Base-by-base conservation (phyloP, 805 yeast species). In the Kazachstania martiniae region DNA sequence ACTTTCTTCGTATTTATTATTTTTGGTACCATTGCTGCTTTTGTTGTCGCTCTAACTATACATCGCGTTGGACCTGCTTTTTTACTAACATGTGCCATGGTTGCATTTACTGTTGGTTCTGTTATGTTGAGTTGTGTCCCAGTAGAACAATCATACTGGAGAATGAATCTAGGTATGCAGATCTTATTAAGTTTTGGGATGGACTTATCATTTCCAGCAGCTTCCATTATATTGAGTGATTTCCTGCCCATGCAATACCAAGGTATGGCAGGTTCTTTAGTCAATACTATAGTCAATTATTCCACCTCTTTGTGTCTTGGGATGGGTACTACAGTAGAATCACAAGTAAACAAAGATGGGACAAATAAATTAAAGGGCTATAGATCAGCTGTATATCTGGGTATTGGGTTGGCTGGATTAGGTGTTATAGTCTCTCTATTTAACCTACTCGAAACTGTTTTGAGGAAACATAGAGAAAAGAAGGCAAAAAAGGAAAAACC, bases 171-270 rank as follows among this genome's bases (percentile, higher is more conserved):
- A 45, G 74, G 77, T 4, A 66, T 69, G 27, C 61, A 68, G 61
- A 44, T 74, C 12, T 54, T 79, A 7, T 57, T 72, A 4, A 67
- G 75, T 7, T 77, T 74, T 64, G 93, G 85, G 3, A 79, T 81
- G 87, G 89, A 81, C 49, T 59, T 76, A 49, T 72, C 81, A 23
- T 80, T 79, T 52, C 89, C 89, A 0, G 76, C 87, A 1, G 74
- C 81, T 0, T 71, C 85, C 0, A 62, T 80, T 28, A 65, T 77
- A 9, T 51, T 80, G 25, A 68, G 78, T 6, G 75, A 74, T 37
- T 58, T 58, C 31, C 58, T 80, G 21, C 86, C 87, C 0, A 51
- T 62, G 28, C 61, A 68, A 35, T 72, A 75, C 43, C 89, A 81
- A 54, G 91, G 89, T 5, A 71, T 77, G 66, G 86, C 86, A 1